Conservation (phyloP, 768 basidiomycete species). For the Pisolithus albus region DNA sequence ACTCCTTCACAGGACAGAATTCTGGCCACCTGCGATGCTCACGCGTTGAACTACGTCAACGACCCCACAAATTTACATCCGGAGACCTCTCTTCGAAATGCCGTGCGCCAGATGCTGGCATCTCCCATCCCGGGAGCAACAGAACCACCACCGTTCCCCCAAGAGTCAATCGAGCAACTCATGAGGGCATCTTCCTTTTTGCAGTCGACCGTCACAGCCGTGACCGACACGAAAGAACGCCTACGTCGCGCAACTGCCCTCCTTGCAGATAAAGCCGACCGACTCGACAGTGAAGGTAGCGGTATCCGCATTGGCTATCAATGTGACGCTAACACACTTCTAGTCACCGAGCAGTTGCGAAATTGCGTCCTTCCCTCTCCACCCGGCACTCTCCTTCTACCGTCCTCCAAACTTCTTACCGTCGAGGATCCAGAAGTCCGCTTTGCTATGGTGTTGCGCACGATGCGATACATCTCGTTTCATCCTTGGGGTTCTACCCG, state of each 20-base stretch:
- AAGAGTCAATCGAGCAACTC: conserved; percentile 28
- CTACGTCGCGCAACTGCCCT: conserved; percentile 32
- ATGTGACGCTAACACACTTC: no score
- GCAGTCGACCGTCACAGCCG: conserved; percentile 27
- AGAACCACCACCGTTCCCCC: conserved; percentile 16
- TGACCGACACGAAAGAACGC: conserved; percentile 28
- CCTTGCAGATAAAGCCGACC: conserved; percentile 31
- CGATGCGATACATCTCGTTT: conserved; percentile 66
- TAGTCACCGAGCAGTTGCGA: conserved; percentile 40
- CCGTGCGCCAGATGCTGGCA: conserved; percentile 47
- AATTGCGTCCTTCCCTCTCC: conserved; percentile 37
- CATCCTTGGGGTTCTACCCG: conserved; percentile 68
- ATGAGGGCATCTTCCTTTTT: conserved; percentile 24
- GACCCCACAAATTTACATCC: conserved; percentile 76
- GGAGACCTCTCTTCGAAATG: conserved; percentile 63
- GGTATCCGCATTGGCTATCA: not conserved
- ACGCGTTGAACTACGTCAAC: conserved; percentile 52
- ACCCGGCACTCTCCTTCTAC: conserved; percentile 43
- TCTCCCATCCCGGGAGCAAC: conserved; percentile 7
- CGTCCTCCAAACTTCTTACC: conserved; percentile 27
- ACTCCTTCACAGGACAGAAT: conserved; percentile 55
- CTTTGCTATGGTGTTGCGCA: conserved; percentile 41
- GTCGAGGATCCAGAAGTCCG: conserved; percentile 32
- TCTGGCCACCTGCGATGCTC: conserved; percentile 66
- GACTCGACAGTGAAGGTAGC: conserved; percentile 43